These are phyloP conservation scores for Lolium perenne DNA, from an alignment of 176 grass and related monocot species.

Conservation along the genomic window DNA sequence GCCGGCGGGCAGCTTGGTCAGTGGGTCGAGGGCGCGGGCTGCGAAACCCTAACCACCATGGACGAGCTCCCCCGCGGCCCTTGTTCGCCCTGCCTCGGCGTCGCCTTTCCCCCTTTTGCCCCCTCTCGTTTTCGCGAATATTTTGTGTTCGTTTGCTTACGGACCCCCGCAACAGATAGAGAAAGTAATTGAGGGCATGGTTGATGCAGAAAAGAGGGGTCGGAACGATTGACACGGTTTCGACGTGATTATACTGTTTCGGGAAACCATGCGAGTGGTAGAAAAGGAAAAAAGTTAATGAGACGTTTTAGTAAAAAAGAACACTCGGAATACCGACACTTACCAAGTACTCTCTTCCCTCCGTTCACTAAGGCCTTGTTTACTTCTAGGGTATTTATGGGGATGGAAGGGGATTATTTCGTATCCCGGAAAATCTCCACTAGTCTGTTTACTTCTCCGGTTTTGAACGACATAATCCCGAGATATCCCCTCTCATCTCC, in stretches of 20 bases:
- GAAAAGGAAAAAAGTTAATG: too few relatives aligned
- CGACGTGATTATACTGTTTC: neutral
- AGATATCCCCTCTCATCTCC: too few relatives aligned
- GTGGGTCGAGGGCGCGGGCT: conserved; percentile 21
- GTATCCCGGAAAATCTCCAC: too few relatives aligned
- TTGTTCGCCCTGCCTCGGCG: conserved; percentile 31
- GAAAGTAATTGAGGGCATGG: neutral
- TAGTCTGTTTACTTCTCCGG: too few relatives aligned
- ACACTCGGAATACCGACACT: too few relatives aligned
- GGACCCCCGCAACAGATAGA: neutral
- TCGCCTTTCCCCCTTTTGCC: conserved; percentile 56
- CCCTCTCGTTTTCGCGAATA: conserved; percentile 46
- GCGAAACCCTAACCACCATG: conserved; percentile 81
- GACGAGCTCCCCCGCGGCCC: conserved; percentile 42
- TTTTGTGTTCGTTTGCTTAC: conserved; percentile 37
- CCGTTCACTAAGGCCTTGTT: too few relatives aligned
- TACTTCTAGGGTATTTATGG: too few relatives aligned
- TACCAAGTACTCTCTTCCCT: too few relatives aligned
- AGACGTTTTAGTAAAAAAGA: too few relatives aligned
- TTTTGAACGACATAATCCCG: too few relatives aligned
- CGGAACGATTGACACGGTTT: neutral
- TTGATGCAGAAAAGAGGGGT: neutral
- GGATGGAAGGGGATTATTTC: too few relatives aligned
- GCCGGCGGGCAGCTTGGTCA: conserved; percentile 23
- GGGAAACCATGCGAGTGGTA: neutral